Conservation (phyloP, 495 filamentous ascomycete genomes). For the Lentithecium fluviatile region DNA sequence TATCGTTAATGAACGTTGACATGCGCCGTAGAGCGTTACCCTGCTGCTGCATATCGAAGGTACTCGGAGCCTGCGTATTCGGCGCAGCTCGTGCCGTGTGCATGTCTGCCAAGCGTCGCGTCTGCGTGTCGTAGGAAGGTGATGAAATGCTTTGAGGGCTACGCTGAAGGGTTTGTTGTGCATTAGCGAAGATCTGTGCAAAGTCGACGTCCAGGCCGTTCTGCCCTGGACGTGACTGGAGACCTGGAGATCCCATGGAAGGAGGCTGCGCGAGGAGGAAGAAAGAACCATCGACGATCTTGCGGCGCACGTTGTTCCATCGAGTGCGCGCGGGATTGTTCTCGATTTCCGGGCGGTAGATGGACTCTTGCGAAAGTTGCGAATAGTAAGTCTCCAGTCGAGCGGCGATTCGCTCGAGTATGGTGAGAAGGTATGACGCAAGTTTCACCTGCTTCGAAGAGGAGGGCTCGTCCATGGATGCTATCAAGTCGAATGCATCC, state of each 20-base stretch:
- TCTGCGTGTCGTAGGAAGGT: conserved; percentile 4
- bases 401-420: conserved; percentile 51
- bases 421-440: conserved; percentile 49
- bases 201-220: conserved; percentile 38
- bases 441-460: conserved; percentile 42
- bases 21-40: conserved; percentile 47
- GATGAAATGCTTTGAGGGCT: conserved; percentile 3
- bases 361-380: conserved; percentile 47
- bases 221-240: neutral
- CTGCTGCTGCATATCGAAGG: conserved; percentile 45
- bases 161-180: conserved; percentile 13
- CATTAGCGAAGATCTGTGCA: conserved; percentile 47
- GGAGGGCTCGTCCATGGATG: conserved; percentile 32
- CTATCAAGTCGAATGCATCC: conserved; percentile 51
- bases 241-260: conserved; percentile 35
- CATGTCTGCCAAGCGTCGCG: conserved; percentile 28
- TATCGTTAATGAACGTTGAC: conserved; percentile 49
- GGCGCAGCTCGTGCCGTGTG: conserved; percentile 34
- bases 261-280: conserved; percentile 48
- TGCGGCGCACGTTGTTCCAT: conserved; percentile 49
- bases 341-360: conserved; percentile 51
- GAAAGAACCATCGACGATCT: conserved; percentile 50
- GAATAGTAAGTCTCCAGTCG: conserved; percentile 50
- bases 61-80: conserved; percentile 26
- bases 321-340: conserved; percentile 49